Evolutionary conservation across 352 stramenopile species (phyloP), one percentile per base, ranked within the genome.

Genomic region (Pythium phragmitis): DNA sequence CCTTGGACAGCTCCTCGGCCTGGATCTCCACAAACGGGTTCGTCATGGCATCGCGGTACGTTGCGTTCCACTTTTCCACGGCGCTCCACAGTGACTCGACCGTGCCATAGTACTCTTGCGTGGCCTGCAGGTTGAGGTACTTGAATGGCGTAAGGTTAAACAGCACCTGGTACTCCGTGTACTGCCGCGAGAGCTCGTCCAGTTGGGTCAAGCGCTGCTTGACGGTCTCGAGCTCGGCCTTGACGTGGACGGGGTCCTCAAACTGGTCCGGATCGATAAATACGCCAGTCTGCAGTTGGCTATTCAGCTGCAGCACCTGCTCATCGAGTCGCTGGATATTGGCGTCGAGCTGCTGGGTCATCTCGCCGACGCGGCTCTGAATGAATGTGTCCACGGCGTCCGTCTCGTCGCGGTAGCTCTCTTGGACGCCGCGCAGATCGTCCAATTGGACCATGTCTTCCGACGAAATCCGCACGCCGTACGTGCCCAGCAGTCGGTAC

Each of bases 381-480:
- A 97, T 88, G 39, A 97, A 97, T 1, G 69, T 60, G 17, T 96
- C 77, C 8, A 96, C 90, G 8, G 83, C 80, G 16, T 96, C 84
- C 1, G 92, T 96, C 55, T 97, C 84, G 48, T 96, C 81, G 19
- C 88, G 80, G 65, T 98, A 98, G 50, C 70, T 87, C 26, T 95
- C 89, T 60, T 96, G 82, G 7, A 95, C 79, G 56, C 80, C 76
- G 1, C 92, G 85, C 26, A 98, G 58, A 46, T 97, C 89, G 56
- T 97, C 89, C 21, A 97, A 69, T 53, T 97, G 88, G 7, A 98
- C 93, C 84, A 97, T 95, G 60, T 98, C 95, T 60, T 98, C 91
- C 0, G 88, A 91, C 7, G 87, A 91, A 6, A 98, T 91, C 9
- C 91, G 91, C 2, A 98, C 92, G 21, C 91, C 86, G 60, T 98